A percentile compares a stretch with the other conserved stretches of the same genome.
Evolutionary conservation across 108 stramenopile species (phyloP).

Genomic region (Bacterosira constricta): DNA sequence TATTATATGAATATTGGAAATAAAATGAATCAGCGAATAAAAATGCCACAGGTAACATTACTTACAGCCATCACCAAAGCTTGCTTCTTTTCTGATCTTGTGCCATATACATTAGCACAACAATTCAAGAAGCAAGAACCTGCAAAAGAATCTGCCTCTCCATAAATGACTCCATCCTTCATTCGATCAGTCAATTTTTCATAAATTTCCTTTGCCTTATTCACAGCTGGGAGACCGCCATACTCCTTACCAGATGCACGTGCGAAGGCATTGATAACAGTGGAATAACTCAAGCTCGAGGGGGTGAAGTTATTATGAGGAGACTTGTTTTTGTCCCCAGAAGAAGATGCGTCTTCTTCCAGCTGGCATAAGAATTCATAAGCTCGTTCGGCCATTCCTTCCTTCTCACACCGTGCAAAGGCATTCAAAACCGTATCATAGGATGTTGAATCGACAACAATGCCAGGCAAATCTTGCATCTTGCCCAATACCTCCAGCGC

Average conservation of each 20-base stretch:
- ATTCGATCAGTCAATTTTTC: slow-evolving; percentile 26
- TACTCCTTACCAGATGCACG: slow-evolving; percentile 21
- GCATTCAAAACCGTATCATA: slow-evolving; percentile 46
- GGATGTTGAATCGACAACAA: slow-evolving; percentile 34
- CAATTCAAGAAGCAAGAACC: slow-evolving; percentile 45
- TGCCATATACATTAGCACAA: slow-evolving; percentile 41
- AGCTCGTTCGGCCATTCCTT: slow-evolving; percentile 35
- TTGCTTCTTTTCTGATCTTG: slow-evolving; percentile 24
- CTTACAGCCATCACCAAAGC: slow-evolving; percentile 37
- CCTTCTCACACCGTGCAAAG: slow-evolving; percentile 30
- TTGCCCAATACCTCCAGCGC: slow-evolving; percentile 37
- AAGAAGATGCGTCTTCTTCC: slow-evolving; percentile 7
- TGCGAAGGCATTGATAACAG: slow-evolving; percentile 50
- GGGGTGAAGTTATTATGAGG: slow-evolving; percentile 28
- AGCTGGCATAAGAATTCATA: slow-evolving; percentile 29
- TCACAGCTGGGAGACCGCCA: slow-evolving; percentile 31
- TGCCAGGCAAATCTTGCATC: slow-evolving; percentile 26
- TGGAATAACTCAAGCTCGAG: slow-evolving; percentile 34
- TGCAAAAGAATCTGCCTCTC: slow-evolving; percentile 27
- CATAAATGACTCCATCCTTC: slow-evolving; percentile 17
- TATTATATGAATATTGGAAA: not conserved
- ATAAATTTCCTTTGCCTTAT: slow-evolving; percentile 38
- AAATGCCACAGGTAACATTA: not conserved
- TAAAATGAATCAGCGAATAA: not conserved
- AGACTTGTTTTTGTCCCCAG: no score